Evolutionary conservation across 345 rosid species (phyloP), one percentile per base, ranked within the genome.

Genomic region (Eucalyptus polybractea): DNA sequence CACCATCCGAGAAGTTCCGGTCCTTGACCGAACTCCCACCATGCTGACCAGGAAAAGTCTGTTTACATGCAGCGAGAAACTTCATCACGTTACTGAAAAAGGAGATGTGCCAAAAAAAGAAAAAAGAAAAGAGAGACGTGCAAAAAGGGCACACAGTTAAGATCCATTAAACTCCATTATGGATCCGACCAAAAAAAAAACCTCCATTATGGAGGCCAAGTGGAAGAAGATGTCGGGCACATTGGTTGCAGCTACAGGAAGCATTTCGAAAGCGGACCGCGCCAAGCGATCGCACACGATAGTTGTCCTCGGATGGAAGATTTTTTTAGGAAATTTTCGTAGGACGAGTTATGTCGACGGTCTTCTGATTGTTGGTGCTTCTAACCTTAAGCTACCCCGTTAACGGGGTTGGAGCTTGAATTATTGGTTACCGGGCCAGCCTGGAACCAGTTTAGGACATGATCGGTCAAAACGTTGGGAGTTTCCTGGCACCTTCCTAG

Each of bases 41-140:
- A 4, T 11, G n/a, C 0, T 60, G 67, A 1, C 15, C 0, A 60
- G 0, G 67, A 12, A 60, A 11, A 11, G 31, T 60, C 7, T 2
- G 1, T 60, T 58, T n/a, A 58, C 65, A 58, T 58, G 0, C 6
- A 25, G n/a, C 13, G 1, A 10, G 2, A 58, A 58, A 60, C 8
- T 27, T 27, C 31, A 27, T 60, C 69, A 27, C 16, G 5, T 12
- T 14, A 60, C 31, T 4, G 29, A 60, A 60, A 60, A 60, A 27
- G 15, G 15, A 11, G 31, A 60, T 6, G 15, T 25, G 15, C n/a
- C 3, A 6, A 50, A 50, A 14, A 5, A 5, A 13, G 5, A 1
- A 50, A 1, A 50, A 5, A 14, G 2, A 40, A 40, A 6, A 50
- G 6, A 13, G 51, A 50, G 67, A 58, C 1, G 7, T 10, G 14